Evolutionary conservation across 2,329 filamentous ascomycete genomes (phyloP).

Genomic region (Calonectria montana): DNA sequence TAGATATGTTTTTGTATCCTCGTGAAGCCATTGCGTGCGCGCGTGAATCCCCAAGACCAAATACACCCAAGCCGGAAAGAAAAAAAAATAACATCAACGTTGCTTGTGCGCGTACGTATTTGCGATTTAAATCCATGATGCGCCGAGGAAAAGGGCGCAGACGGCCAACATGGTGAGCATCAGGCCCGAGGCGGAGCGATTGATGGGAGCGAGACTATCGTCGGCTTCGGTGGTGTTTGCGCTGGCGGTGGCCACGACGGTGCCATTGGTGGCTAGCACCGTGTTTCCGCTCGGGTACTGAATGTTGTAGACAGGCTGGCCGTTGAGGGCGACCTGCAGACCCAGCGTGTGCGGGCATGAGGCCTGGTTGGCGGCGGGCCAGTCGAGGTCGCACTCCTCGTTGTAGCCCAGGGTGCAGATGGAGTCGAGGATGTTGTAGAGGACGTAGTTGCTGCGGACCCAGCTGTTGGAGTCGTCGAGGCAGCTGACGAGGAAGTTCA

Average conservation of each 20-base stretch:
- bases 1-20: not conserved
- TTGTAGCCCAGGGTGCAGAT: constrained; percentile 59
- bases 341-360: constrained; percentile 57
- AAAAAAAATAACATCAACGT: not conserved
- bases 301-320: constrained; percentile 59
- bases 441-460: constrained; percentile 59
- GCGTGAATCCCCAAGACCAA: not conserved
- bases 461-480: constrained; percentile 54
- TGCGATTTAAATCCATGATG: constrained; percentile 1
- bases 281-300: constrained; percentile 57
- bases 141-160: constrained; percentile 21
- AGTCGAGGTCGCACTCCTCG: constrained; percentile 59
- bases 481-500: constrained; percentile 63
- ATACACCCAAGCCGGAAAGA: not conserved
- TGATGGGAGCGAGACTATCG: constrained; percentile 6
- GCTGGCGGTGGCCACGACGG: not conserved
- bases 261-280: constrained; percentile 48
- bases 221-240: constrained; percentile 5
- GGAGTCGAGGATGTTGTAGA: constrained; percentile 64
- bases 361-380: constrained; percentile 57
- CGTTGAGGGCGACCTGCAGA: constrained; percentile 46
- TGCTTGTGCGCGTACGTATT: not conserved
- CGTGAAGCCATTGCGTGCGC: not conserved
- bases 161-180: constrained; percentile 30
- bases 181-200: constrained; percentile 20